These are phyloP conservation scores for Monosporascus sp. DNA, from an alignment of 2,329 filamentous ascomycete species.

Conservation along the genomic window DNA sequence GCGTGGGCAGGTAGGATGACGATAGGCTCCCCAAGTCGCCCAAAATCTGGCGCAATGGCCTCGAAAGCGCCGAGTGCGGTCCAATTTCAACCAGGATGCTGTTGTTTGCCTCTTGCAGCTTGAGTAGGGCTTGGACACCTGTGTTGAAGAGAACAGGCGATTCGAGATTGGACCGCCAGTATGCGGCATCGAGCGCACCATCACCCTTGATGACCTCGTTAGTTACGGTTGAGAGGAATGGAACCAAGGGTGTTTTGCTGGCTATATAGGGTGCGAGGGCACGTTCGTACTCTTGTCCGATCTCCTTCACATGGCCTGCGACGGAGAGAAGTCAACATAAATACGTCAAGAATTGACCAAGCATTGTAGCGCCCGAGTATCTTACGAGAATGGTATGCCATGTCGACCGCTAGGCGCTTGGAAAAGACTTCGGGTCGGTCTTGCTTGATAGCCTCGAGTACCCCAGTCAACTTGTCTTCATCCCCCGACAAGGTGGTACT, in stretches of 20 bases:
- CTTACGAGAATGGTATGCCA: constrained; percentile 28
- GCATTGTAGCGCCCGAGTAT: neutral
- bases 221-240: neutral
- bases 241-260: neutral
- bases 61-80: neutral
- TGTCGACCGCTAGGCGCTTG: constrained; percentile 20
- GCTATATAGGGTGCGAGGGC: constrained; percentile 3
- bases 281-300: constrained; percentile 11
- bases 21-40: neutral
- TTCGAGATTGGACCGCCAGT: constrained; percentile 18
- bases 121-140: constrained; percentile 8
- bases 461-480: constrained; percentile 7
- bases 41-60: constrained; percentile 15
- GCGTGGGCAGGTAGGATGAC: constrained; percentile 6
- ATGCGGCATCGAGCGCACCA: constrained; percentile 5
- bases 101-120: constrained; percentile 4
- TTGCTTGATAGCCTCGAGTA: constrained; percentile 16
- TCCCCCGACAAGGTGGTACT: constrained; percentile 21
- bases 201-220: neutral
- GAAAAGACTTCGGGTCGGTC: constrained; percentile 10
- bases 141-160: constrained; percentile 14
- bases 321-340: neutral
- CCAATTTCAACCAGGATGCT: constrained; percentile 19
- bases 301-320: constrained; percentile 15
- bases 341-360: neutral